Evolutionary conservation across 306 rosid species (phyloP), one percentile per base, ranked within the genome.

Genomic region (Hippophae rhamnoides): DNA sequence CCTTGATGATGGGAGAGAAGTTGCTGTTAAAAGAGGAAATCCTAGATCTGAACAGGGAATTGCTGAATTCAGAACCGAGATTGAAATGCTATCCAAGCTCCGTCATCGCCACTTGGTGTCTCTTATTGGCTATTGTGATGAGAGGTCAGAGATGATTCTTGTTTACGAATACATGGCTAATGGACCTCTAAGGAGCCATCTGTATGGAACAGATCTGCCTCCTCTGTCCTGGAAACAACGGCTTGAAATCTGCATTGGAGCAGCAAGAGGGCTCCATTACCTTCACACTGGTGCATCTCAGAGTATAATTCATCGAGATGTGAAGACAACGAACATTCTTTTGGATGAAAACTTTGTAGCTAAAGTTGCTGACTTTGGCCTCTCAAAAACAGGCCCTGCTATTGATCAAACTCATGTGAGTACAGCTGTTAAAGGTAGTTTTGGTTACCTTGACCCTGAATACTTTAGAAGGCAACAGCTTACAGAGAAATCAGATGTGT

Each of bases 341-440:
- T 85, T 92, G 74, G 96, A 92, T 31, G 98, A 92, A 78, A 83
- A 72, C 65, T 81, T 87, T 60, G 93, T 87, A 10, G 96, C 98
- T 55, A 92, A 92, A 77, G 98, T 92, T 74, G 96, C 98, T 50
- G 98, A 92, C 58, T 92, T 92, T 57, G 98, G 98, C 71, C 87
- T 92, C 69, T 92, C 98, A 18, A 92, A 87, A 75, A 81, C 95
- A 2, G 98, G 98, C 51, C 98, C 98, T 41, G 71, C 98, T n/a
- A 72, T 92, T 41, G 98, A 92, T 75, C 96, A 92, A 67, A 92
- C 96, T 43, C 98, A 92, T 62, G 96, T 92, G 52, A 92, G 96
- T 79, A 92, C 98, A 12, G 98, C 98, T 14, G 98, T 92, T 38
- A 92, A 92, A 68, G 98, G 98, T 47, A 92, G 98, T 72, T 92